Percentiles rank a stretch among this genome's conserved stretches.
Evolutionary conservation across 345 rosid species (phyloP).

Genomic region (Isatis tinctoria): DNA sequence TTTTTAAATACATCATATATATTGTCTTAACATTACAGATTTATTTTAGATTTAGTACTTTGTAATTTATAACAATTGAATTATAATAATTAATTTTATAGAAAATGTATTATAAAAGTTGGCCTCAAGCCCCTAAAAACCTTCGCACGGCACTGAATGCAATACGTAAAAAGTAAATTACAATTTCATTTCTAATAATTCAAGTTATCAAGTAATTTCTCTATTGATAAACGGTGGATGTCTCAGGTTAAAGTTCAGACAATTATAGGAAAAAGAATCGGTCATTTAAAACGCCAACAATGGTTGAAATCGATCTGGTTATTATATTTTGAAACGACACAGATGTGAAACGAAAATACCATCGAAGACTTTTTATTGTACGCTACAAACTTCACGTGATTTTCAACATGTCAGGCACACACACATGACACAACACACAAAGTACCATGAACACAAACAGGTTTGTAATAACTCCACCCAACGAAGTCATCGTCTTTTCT

Average conservation of each 20-base stretch:
- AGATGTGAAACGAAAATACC: conserved; percentile 23
- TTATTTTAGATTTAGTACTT: no score
- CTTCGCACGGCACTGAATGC: no score
- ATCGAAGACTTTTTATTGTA: conserved; percentile 23
- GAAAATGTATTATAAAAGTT: no score
- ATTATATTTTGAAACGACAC: not conserved
- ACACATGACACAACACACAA: conserved; percentile 5
- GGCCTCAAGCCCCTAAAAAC: no score
- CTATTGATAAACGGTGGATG: not conserved
- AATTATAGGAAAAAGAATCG: not conserved
- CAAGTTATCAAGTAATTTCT: not conserved
- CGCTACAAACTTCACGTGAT: conserved; percentile 31
- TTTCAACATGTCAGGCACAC: conserved; percentile 9
- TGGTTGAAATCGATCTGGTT: not conserved
- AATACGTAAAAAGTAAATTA: not conserved
- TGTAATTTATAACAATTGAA: no score
- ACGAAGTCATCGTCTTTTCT: not conserved
- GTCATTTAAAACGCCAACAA: not conserved
- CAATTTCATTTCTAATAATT: not conserved
- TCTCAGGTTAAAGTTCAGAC: not conserved
- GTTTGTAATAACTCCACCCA: conserved; percentile 3
- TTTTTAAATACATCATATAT: no score
- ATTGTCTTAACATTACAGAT: no score
- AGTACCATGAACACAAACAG: not conserved
- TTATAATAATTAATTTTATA: no score